Evolutionary conservation across 257 asterid genomes (phyloP).

Genomic region (Voacanga thouarsii): DNA sequence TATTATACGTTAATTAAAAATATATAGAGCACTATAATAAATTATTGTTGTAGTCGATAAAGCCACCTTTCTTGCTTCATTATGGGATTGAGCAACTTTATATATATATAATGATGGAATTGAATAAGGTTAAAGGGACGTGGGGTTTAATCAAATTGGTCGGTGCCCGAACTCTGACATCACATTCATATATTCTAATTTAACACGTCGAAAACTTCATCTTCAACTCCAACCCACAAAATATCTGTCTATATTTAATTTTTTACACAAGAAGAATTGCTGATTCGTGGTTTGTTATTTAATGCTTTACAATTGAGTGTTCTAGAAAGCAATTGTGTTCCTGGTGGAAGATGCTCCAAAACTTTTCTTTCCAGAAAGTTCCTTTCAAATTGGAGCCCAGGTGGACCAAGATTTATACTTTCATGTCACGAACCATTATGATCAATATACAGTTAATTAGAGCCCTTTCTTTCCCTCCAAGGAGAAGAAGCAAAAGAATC

Average conservation of each 20-base stretch:
- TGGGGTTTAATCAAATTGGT: slow-evolving; percentile 12
- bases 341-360: neutral
- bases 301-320: neutral
- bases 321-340: too few species aligned
- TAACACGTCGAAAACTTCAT: neutral
- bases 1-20: neutral
- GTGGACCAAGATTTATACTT: neutral
- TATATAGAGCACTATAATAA: neutral
- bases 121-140: neutral
- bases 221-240: neutral
- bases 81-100: neutral
- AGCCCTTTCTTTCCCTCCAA: too few species aligned
- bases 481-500: too few species aligned
- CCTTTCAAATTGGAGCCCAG: neutral
- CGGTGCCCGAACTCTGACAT: slow-evolving; percentile 7
- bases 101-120: neutral
- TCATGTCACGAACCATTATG: neutral
- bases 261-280: neutral
- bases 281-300: neutral
- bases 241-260: neutral
- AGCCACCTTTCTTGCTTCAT: neutral
- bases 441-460: too few species aligned
- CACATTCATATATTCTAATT: neutral
- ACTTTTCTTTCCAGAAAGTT: neutral
- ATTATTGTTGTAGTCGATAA: neutral